Base-by-base conservation (phyloP, 2,329 filamentous ascomycete species). In the Hysterium pulicare region DNA sequence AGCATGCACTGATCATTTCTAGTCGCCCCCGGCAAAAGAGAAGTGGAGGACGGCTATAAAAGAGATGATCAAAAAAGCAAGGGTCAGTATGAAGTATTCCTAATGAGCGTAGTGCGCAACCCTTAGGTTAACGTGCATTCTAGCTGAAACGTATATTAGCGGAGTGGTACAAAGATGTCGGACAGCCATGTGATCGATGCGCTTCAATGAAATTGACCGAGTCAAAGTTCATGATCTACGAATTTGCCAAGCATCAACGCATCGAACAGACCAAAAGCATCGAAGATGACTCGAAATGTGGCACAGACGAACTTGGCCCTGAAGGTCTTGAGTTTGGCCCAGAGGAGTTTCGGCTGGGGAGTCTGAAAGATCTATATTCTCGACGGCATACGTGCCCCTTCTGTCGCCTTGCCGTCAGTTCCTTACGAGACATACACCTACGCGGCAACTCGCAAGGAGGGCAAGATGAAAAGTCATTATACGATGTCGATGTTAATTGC, bases 141-240 rank as follows among this genome's bases (percentile, higher is more conserved):
- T 17, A 33, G 15, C 13, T 37, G 13, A 9, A 22, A 19, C 6
- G 31, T 6, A 35, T 41, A 19, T 15, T 23, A n/a, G 39, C 30
- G n/a, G 15, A 28, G 4, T 31, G 39, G 13, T 17, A 24, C 8
- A 41, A 35, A 13, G 20, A 9, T 23, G 31, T 28, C 19, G 39
- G 39, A 17, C n/a, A 31, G 15, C 31, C 31, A 8, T 41, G 39
- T 26, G 6, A 21, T 15, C 39, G 39, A 28, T 41, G 39, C 21
- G 31, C 30, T 4, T 41, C 39, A 9, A 34, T 41, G 30, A 41
- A 41, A 35, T 32, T 41, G 16, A 34, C 39, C 8, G 28, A 34
- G 21, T 15, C 28, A 9, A 34, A 35, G 28, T 41, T 41, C 31
- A 17, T 41, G 5, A 41, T 41, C 15, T 32, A 41, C 31, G 39